Evolutionary conservation across 139 green algal genomes (phyloP).

Genomic region (Coelastrella sp.): DNA sequence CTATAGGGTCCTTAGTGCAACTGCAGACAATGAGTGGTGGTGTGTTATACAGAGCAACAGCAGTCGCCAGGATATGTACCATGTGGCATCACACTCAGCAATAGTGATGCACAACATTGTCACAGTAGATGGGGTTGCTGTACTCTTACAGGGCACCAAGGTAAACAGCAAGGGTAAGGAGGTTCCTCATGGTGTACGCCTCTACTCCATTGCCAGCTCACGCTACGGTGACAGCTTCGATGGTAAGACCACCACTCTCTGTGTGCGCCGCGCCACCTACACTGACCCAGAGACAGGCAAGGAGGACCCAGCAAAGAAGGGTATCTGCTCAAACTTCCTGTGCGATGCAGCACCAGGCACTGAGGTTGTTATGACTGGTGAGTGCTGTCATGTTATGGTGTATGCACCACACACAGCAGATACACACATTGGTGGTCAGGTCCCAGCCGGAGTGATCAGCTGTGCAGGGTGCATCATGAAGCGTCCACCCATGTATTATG

Average conservation of each 20-base stretch:
- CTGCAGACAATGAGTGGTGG: no score
- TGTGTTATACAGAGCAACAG: no score
- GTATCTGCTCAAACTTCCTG: slow-evolving; percentile 99
- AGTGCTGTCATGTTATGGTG: slow-evolving; percentile 1
- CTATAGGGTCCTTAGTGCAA: no score
- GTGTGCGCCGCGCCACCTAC: slow-evolving; percentile 96
- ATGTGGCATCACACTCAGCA: no score
- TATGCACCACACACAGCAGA: no score
- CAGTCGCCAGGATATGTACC: no score
- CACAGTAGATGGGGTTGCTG: no score
- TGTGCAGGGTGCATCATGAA: no score
- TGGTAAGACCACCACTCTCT: slow-evolving; percentile 95
- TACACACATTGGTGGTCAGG: no score
- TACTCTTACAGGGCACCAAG: slow-evolving; percentile 85
- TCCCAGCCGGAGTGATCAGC: no score
- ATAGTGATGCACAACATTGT: no score
- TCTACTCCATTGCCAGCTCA: slow-evolving; percentile 98
- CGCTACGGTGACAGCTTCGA: slow-evolving; percentile 98
- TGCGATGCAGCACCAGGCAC: slow-evolving; percentile 92
- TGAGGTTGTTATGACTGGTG: slow-evolving; percentile 96
- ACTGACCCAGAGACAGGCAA: slow-evolving; percentile 85
- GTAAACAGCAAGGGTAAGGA: slow-evolving; percentile 97
- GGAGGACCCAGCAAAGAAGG: slow-evolving; percentile 98
- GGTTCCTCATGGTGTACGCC: slow-evolving; percentile 89
- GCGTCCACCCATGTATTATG: no score